Evolutionary conservation across 2,329 filamentous ascomycete species (phyloP).

Genomic region (Alternaria burnsii): DNA sequence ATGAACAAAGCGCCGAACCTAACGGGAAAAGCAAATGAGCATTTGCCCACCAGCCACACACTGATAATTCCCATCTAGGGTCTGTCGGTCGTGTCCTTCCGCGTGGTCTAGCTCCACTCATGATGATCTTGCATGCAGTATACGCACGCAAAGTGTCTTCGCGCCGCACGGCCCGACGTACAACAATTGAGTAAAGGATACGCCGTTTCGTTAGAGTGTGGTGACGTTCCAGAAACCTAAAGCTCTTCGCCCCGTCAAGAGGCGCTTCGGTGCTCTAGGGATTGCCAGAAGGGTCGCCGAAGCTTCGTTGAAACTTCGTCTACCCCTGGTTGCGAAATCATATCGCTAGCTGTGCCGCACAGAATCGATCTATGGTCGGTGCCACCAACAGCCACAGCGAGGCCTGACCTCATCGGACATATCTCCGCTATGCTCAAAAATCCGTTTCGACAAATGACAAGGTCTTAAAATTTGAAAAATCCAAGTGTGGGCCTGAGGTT

Average conservation of each 20-base stretch:
- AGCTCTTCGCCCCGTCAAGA: slow-evolving; percentile 1
- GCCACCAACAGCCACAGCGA: slow-evolving; percentile 6
- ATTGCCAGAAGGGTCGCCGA: slow-evolving; percentile 4
- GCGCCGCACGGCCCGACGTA: background rate
- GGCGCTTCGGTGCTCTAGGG: background rate
- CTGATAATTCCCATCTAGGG: background rate
- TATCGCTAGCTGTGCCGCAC: slow-evolving; percentile 1
- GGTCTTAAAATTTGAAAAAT: background rate
- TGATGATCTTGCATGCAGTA: background rate
- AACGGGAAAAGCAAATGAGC: slow-evolving; percentile 15
- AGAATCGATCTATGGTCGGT: background rate
- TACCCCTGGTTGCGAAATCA: slow-evolving; percentile 8
- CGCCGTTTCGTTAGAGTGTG: slow-evolving; percentile 3
- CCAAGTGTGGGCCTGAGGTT: background rate
- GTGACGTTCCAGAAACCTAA: background rate
- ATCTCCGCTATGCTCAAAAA: background rate
- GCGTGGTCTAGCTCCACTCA: background rate
- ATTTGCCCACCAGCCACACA: slow-evolving; percentile 10
- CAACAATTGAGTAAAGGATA: slow-evolving; percentile 1
- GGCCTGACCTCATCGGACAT: slow-evolving; percentile 1
- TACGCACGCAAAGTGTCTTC: background rate
- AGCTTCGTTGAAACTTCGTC: slow-evolving; percentile 3
- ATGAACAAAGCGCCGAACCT: slow-evolving; percentile 10
- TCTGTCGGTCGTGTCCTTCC: slow-evolving; percentile 4
- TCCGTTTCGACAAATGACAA: slow-evolving; percentile 1